Evolutionary conservation across 768 basidiomycete genomes (phyloP).

Genomic region (Russula sp.): DNA sequence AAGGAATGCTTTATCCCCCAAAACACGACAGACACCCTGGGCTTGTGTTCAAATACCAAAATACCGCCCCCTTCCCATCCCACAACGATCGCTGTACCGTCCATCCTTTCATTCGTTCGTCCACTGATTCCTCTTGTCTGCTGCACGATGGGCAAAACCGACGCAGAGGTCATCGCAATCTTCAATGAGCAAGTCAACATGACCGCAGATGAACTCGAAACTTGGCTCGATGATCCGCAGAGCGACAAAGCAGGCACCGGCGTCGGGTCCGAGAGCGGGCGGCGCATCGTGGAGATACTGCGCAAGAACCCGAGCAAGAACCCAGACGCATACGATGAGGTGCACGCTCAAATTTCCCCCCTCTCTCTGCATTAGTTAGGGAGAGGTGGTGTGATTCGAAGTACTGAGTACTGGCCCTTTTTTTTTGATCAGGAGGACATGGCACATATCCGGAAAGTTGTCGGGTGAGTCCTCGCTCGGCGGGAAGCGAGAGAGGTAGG

Average conservation of each 20-base stretch:
- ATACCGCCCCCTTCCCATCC: too few relatives aligned
- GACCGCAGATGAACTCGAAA: slow-evolving; percentile 28
- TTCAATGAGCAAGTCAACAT: slow-evolving; percentile 31
- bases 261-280: slow-evolving; percentile 30
- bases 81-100: too few relatives aligned
- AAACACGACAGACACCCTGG: too few relatives aligned
- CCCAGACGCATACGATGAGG: slow-evolving; percentile 28
- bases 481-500: not conserved
- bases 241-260: slow-evolving; percentile 29
- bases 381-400: not conserved
- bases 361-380: too few relatives aligned
- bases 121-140: not conserved
- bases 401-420: not conserved
- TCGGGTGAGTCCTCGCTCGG: slow-evolving; percentile 22
- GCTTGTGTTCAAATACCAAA: not conserved
- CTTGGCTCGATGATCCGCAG: slow-evolving; percentile 29
- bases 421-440: slow-evolving; percentile 24
- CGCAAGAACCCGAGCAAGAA: slow-evolving; percentile 30
- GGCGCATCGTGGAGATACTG: slow-evolving; percentile 29
- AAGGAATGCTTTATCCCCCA: too few relatives aligned
- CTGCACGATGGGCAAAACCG: slow-evolving; percentile 25
- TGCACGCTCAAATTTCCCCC: not conserved
- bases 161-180: slow-evolving; percentile 26
- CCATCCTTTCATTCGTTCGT: too few relatives aligned
- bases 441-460: slow-evolving; percentile 31